phyloP scores from a whole-genome alignment of 441 rosid genomes.

The Adansonia grandidieri region DNA sequence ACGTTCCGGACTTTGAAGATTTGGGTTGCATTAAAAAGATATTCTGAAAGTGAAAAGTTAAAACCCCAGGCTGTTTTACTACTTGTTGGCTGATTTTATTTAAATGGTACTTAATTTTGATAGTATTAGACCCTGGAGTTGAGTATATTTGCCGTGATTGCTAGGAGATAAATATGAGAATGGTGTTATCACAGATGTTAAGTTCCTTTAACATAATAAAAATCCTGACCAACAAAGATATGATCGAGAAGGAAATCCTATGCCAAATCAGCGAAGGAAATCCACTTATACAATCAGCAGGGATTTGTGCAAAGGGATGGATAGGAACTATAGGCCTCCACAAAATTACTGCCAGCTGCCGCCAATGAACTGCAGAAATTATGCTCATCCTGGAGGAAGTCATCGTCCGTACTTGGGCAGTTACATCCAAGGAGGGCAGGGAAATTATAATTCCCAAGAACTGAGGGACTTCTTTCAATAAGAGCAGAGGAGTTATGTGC shows the following conservation, averaged over 20 bases:
- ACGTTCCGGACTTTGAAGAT: constrained; percentile 23
- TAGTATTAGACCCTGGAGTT: background rate
- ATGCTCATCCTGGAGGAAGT: constrained; percentile 35
- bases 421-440: constrained; percentile 39
- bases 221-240: constrained; percentile 40
- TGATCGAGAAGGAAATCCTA: constrained; percentile 44
- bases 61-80: background rate
- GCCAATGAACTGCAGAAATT: constrained; percentile 31
- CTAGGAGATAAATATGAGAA: constrained; percentile 86
- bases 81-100: constrained; percentile 1
- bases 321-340: constrained; percentile 46
- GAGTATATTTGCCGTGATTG: constrained; percentile 20
- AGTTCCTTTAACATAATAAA: constrained; percentile 47
- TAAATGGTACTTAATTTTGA: background rate
- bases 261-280: constrained; percentile 48
- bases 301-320: constrained; percentile 54
- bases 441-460: constrained; percentile 36
- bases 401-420: constrained; percentile 32
- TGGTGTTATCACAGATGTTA: constrained; percentile 63
- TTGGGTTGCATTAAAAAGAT: constrained; percentile 44
- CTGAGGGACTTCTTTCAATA: constrained; percentile 35
- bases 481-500: constrained; percentile 26
- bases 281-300: constrained; percentile 40
- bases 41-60: constrained; percentile 14
- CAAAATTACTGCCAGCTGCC: constrained; percentile 53